Conservation (phyloP, 345 rosid species). For the Erucastrum elatum region DNA sequence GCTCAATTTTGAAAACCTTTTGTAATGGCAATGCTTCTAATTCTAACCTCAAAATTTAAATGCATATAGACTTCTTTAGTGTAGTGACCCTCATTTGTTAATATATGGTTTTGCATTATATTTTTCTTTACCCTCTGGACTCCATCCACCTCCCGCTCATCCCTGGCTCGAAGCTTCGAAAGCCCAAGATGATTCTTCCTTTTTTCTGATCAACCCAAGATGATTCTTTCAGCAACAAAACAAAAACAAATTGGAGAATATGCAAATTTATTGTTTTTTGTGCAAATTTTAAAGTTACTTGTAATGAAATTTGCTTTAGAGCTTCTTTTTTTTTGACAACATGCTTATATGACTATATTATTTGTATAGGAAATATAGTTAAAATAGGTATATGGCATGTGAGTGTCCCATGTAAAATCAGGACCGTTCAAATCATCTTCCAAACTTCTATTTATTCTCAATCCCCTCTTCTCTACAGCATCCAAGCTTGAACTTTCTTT, state of each 20-base stretch:
- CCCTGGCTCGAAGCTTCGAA: neutral
- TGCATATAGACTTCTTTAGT: neutral
- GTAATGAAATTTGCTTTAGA: neutral
- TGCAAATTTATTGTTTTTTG: neutral
- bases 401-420: constrained; percentile 46
- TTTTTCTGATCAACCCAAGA: neutral
- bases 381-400: constrained; percentile 41
- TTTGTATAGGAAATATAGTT: neutral
- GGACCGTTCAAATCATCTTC: constrained; percentile 48
- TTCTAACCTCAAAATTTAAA: neutral
- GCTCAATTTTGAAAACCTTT: neutral
- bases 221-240: constrained; percentile 12
- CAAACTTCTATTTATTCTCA: constrained; percentile 53
- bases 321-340: constrained; percentile 4
- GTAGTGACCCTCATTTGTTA: neutral
- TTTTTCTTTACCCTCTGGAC: neutral
- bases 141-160: neutral
- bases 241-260: neutral
- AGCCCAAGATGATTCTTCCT: neutral
- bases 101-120: neutral
- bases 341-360: constrained; percentile 19
- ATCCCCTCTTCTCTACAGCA: constrained; percentile 33
- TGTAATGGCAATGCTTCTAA: neutral
- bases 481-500: constrained; percentile 35
- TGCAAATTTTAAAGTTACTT: neutral